Conservation (phyloP, 345 rosid genomes). For the Populus deltoides region DNA sequence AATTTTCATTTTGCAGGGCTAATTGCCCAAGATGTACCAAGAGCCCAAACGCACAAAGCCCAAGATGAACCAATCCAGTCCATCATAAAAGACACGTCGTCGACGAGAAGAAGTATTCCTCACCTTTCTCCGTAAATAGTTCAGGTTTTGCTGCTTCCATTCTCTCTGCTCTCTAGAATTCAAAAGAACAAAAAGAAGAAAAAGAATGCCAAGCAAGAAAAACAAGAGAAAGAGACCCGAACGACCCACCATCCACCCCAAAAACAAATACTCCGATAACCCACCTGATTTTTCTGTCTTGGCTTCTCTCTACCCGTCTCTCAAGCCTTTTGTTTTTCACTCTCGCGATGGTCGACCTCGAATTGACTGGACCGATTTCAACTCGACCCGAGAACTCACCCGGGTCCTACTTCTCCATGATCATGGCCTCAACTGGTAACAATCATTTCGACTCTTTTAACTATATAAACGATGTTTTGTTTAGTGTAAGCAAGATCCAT, state of each 20-base stretch:
- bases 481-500: background rate
- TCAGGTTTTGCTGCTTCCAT: background rate
- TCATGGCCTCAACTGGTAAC: conserved; percentile 56
- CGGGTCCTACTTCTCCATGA: conserved; percentile 76
- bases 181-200: no score
- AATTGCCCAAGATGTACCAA: background rate
- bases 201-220: conserved; percentile 46
- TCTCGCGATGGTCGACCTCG: conserved; percentile 58
- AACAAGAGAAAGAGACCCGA: conserved; percentile 46
- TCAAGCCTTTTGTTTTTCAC: conserved; percentile 63
- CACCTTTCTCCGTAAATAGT: background rate
- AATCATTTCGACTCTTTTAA: background rate
- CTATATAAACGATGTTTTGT: background rate
- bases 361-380: conserved; percentile 87
- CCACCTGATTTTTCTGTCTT: conserved; percentile 73
- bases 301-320: conserved; percentile 73
- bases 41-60: background rate
- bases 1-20: no score
- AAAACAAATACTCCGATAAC: conserved; percentile 64
- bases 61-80: background rate
- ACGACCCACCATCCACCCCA: conserved; percentile 54
- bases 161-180: background rate
- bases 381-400: conserved; percentile 85
- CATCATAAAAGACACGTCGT: background rate
- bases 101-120: background rate